phyloP scores from a whole-genome alignment of 2,329 filamentous ascomycete species.

The Hypoxylon sp. region DNA sequence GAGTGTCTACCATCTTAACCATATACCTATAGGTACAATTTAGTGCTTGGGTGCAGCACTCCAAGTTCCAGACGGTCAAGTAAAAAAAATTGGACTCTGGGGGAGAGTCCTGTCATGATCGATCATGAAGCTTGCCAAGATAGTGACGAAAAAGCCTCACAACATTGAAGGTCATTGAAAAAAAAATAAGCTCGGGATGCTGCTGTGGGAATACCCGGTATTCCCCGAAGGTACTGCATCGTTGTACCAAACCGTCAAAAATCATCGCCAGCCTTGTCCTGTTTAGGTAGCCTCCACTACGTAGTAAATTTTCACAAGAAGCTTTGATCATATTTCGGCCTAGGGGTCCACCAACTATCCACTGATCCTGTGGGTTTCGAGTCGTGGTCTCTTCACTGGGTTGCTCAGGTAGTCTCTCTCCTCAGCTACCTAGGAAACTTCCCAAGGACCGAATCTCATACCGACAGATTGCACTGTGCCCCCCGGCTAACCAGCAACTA shows the following conservation, averaged over 20 bases:
- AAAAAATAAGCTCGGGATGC: slow-evolving; percentile 40
- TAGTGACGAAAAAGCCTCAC: slow-evolving; percentile 15
- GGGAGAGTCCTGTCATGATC: slow-evolving; percentile 10
- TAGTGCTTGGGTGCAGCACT: neutral
- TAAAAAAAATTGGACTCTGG: slow-evolving; percentile 1
- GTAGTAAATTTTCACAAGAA: slow-evolving; percentile 49
- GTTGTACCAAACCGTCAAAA: slow-evolving; percentile 34
- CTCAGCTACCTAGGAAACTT: slow-evolving; percentile 34
- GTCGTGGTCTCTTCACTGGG: slow-evolving; percentile 29
- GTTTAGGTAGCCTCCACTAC: slow-evolving; percentile 51
- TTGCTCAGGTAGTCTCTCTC: slow-evolving; percentile 18
- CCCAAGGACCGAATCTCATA: slow-evolving; percentile 31
- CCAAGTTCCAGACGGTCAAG: neutral
- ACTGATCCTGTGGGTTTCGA: slow-evolving; percentile 43
- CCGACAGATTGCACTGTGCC: slow-evolving; percentile 24
- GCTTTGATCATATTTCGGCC: slow-evolving; percentile 45
- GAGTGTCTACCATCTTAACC: neutral
- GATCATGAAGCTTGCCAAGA: slow-evolving; percentile 28
- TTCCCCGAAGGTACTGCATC: slow-evolving; percentile 34
- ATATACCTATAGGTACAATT: neutral
- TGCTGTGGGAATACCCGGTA: slow-evolving; percentile 41
- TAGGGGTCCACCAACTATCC: slow-evolving; percentile 43
- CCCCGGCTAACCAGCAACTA: slow-evolving; percentile 34
- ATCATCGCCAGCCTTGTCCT: slow-evolving; percentile 54
- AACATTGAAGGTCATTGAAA: slow-evolving; percentile 15